A percentile compares a stretch with the other conserved stretches of the same genome.
Evolutionary conservation across 164 flowering plant genomes (phyloP).

Genomic region (Vitis amurensis): DNA sequence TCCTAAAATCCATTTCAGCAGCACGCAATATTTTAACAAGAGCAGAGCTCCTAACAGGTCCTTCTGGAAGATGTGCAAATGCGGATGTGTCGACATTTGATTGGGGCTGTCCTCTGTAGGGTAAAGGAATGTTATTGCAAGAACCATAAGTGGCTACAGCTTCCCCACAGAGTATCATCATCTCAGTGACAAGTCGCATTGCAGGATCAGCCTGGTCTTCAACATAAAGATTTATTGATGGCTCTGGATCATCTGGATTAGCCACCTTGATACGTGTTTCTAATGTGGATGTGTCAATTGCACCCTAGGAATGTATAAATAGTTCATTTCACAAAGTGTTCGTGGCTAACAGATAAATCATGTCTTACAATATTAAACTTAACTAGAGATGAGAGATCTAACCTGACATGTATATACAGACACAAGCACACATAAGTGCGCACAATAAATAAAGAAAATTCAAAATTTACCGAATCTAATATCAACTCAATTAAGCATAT

Average conservation of each 20-base stretch:
- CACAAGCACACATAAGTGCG: too few relatives aligned
- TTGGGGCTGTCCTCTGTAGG: slow-evolving; percentile 96
- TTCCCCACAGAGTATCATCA: slow-evolving; percentile 98
- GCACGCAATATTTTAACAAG: slow-evolving; percentile 81
- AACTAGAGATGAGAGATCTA: too few relatives aligned
- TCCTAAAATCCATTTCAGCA: slow-evolving; percentile 88
- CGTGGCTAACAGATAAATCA: too few relatives aligned
- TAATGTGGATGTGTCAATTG: slow-evolving; percentile 69
- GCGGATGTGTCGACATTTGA: slow-evolving; percentile 66
- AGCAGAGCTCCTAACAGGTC: slow-evolving; percentile 86
- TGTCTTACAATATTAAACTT: too few relatives aligned
- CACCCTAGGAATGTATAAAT: slow-evolving; percentile 54
- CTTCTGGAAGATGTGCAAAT: slow-evolving; percentile 93
- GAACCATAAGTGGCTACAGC: slow-evolving; percentile 81
- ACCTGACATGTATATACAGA: too few relatives aligned
- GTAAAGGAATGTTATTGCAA: slow-evolving; percentile 69
- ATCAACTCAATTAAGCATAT: too few relatives aligned
- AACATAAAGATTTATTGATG: slow-evolving; percentile 81
- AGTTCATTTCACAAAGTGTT: too few relatives aligned
- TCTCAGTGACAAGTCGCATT: slow-evolving; percentile 93
- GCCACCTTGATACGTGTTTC: slow-evolving; percentile 83
- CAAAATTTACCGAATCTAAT: too few relatives aligned
- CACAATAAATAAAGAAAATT: too few relatives aligned
- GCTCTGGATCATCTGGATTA: slow-evolving; percentile 89
- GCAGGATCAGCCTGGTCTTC: slow-evolving; percentile 90